Evolutionary conservation across 73 alveolate genomes (phyloP).

Genomic region (Paramecium primaurelia): DNA sequence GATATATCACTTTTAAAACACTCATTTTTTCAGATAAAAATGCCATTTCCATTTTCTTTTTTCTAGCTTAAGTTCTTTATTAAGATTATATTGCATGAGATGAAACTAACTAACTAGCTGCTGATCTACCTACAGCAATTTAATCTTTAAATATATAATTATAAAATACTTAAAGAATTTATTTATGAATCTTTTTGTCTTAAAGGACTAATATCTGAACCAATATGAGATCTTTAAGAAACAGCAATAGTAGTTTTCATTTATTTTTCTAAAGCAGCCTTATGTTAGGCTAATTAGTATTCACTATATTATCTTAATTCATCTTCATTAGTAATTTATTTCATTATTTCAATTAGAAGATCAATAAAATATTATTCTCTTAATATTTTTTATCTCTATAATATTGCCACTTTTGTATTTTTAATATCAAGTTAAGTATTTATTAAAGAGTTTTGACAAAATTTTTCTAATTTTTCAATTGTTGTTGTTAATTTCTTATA

Average conservation of each 20-base stretch:
- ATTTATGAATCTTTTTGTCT: background rate
- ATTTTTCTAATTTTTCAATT: constrained; percentile 23
- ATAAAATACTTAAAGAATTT: background rate
- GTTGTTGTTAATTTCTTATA: background rate
- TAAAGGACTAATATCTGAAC: background rate
- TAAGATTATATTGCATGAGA: background rate
- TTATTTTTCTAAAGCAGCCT: constrained; percentile 32
- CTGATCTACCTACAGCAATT: background rate
- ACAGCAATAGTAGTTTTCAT: background rate
- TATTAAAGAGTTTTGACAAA: constrained; percentile 27
- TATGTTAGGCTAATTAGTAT: background rate
- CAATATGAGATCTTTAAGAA: background rate
- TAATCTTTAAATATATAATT: background rate
- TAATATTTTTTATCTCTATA: constrained; percentile 37
- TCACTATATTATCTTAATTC: constrained; percentile 50
- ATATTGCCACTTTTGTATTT: constrained; percentile 28
- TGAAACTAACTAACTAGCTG: background rate
- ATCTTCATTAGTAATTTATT: constrained; percentile 23
- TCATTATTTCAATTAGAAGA: constrained; percentile 45
- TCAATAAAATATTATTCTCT: constrained; percentile 58
- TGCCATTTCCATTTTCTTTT: background rate
- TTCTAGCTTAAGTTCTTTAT: background rate
- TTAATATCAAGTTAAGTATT: constrained; percentile 43
- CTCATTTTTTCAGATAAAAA: constrained; percentile 38
- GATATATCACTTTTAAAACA: background rate